Percentiles rank a stretch among this genome's conserved stretches.
phyloP scores from a whole-genome alignment of 805 yeast genomes.

The Saturnispora mendoncae region DNA sequence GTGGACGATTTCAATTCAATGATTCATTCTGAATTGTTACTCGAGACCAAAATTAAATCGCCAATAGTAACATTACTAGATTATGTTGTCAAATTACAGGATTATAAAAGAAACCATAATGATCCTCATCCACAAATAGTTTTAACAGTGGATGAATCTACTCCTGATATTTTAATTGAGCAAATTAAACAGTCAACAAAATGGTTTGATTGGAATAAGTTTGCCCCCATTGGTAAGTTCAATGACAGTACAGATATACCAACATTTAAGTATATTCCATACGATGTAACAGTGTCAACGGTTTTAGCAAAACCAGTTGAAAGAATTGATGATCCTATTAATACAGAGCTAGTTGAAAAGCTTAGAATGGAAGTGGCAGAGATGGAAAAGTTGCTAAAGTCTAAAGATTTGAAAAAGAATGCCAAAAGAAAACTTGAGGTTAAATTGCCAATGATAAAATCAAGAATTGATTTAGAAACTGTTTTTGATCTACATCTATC shows the following conservation, averaged over 20 bases:
- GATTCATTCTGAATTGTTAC: constrained; percentile 17
- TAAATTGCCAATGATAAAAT: constrained; percentile 4
- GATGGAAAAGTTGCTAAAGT: background rate
- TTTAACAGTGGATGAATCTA: constrained; percentile 20
- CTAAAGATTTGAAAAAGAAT: constrained; percentile 4
- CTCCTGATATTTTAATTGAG: constrained; percentile 39
- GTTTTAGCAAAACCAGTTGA: constrained; percentile 19
- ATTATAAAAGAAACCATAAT: constrained; percentile 24
- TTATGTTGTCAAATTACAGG: constrained; percentile 27
- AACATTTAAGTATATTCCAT: constrained; percentile 15
- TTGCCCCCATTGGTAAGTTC: constrained; percentile 24
- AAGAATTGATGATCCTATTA: background rate
- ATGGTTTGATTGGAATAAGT: constrained; percentile 34
- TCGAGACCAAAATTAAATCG: constrained; percentile 17
- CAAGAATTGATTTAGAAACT: constrained; percentile 4
- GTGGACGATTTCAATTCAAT: constrained; percentile 30
- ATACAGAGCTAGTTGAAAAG: background rate
- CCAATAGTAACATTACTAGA: constrained; percentile 28
- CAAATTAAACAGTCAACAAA: constrained; percentile 44
- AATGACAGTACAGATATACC: constrained; percentile 19
- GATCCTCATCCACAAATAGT: constrained; percentile 27
- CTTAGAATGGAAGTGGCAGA: constrained; percentile 3
- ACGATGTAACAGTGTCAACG: constrained; percentile 20
- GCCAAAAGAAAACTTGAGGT: constrained; percentile 15
- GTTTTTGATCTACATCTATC: constrained; percentile 11